These are phyloP conservation scores for Uronychia setigera DNA, from an alignment of 73 alveolate species.

Conservation along the genomic window DNA sequence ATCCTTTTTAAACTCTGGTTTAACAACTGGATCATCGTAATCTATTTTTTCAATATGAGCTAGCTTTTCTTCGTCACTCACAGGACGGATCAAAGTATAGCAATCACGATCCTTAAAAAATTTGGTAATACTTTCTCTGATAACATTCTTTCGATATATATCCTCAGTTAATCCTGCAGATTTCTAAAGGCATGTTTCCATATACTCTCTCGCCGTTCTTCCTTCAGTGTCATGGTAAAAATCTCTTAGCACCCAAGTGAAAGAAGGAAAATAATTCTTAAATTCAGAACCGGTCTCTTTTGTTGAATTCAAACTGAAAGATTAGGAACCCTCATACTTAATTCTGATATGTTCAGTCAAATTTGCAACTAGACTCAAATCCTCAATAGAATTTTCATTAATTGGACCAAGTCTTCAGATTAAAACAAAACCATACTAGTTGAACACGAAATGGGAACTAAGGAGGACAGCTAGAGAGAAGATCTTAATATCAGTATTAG, in stretches of 20 bases:
- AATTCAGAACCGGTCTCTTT: slow-evolving; percentile 74
- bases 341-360: slow-evolving; percentile 78
- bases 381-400: slow-evolving; percentile 89
- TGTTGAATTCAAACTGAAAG: background rate
- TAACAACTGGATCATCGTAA: slow-evolving; percentile 54
- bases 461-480: slow-evolving; percentile 88
- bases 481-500: slow-evolving; percentile 87
- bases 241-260: slow-evolving; percentile 93
- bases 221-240: slow-evolving; percentile 88
- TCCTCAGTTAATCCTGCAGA: slow-evolving; percentile 74
- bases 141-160: slow-evolving; percentile 74
- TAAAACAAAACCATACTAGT: slow-evolving; percentile 26
- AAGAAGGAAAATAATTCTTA: slow-evolving; percentile 87
- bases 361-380: slow-evolving; percentile 84
- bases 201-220: slow-evolving; percentile 83
- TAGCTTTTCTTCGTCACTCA: slow-evolving; percentile 83
- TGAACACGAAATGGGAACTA: slow-evolving; percentile 86
- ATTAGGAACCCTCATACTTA: background rate
- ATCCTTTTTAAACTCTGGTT: slow-evolving; percentile 79
- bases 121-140: slow-evolving; percentile 83
- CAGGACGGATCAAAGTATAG: slow-evolving; percentile 87
- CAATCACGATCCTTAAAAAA: slow-evolving; percentile 94
- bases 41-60: slow-evolving; percentile 87
- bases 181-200: slow-evolving; percentile 83
- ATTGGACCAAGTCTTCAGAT: slow-evolving; percentile 78